phyloP scores from a whole-genome alignment of 441 rosid species.

The Rhodomyrtus psidioides region DNA sequence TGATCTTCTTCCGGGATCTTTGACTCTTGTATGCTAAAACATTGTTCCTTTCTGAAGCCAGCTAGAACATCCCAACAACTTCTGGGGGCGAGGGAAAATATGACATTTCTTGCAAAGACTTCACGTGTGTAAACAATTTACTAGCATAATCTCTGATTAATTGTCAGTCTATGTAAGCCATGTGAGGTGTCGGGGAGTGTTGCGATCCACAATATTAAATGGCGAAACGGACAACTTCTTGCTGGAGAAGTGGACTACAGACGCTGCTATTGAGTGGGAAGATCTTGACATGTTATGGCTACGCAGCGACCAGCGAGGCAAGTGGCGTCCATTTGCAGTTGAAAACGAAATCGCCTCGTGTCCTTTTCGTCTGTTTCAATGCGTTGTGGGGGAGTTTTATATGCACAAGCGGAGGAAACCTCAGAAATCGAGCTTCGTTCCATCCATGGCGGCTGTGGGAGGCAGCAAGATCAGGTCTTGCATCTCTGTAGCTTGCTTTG shows the following conservation, averaged over 20 bases:
- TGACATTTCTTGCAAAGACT: background rate
- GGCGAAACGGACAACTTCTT: constrained; percentile 21
- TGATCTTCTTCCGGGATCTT: constrained; percentile 19
- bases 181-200: constrained; percentile 38
- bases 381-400: background rate
- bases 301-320: background rate
- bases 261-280: constrained; percentile 1
- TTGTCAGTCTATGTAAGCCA: constrained; percentile 37
- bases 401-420: background rate
- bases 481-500: background rate
- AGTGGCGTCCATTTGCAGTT: background rate
- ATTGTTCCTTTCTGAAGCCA: constrained; percentile 1
- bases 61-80: background rate
- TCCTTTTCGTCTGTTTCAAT: background rate
- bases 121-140: background rate
- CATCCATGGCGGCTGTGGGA: constrained; percentile 13
- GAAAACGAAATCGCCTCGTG: background rate
- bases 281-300: constrained; percentile 6
- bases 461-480: constrained; percentile 18
- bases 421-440: constrained; percentile 1
- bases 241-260: constrained; percentile 21
- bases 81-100: background rate
- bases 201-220: constrained; percentile 20
- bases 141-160: constrained; percentile 13
- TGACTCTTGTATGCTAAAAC: constrained; percentile 20